Evolutionary conservation across 1,284 basidiomycete genomes (phyloP).

Genomic region (Ceratobasidium sp.): DNA sequence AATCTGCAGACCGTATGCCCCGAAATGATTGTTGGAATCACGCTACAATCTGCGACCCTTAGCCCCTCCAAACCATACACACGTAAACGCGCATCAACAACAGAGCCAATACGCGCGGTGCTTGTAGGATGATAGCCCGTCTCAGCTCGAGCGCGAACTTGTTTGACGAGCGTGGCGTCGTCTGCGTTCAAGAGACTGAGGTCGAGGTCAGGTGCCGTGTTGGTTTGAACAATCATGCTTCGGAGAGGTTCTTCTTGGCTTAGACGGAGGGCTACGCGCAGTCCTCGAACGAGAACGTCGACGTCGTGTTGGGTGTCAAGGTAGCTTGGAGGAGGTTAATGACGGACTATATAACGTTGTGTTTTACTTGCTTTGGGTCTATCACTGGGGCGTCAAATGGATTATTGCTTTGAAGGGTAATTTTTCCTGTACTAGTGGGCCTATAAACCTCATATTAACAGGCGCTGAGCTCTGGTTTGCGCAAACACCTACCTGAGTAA

Average conservation of each 20-base stretch:
- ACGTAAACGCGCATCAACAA: slow-evolving; percentile 54
- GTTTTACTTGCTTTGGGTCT: slow-evolving; percentile 37
- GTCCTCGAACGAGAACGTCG: slow-evolving; percentile 37
- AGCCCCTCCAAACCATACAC: slow-evolving; percentile 54
- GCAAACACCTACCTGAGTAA: too few species aligned
- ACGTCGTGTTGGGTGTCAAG: slow-evolving; percentile 39
- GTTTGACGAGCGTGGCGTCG: slow-evolving; percentile 48
- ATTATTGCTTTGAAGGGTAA: slow-evolving; percentile 34
- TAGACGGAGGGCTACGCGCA: slow-evolving; percentile 28
- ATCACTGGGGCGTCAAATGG: slow-evolving; percentile 40
- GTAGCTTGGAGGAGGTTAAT: slow-evolving; percentile 18
- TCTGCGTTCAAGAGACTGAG: slow-evolving; percentile 43
- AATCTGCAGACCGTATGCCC: slow-evolving; percentile 63
- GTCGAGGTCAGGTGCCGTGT: slow-evolving; percentile 45
- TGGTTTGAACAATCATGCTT: slow-evolving; percentile 41
- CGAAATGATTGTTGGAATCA: too few species aligned
- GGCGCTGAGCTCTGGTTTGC: too few species aligned
- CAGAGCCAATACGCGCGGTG: too few species aligned
- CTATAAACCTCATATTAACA: neutral
- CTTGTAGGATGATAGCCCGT: slow-evolving; percentile 66
- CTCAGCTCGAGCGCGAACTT: slow-evolving; percentile 58
- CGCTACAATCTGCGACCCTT: slow-evolving; percentile 62
- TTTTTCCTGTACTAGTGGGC: slow-evolving; percentile 36
- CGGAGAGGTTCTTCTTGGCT: too few species aligned
- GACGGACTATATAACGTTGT: too few species aligned